Evolutionary conservation across 345 rosid genomes (phyloP).

Genomic region (Citrus maxima): DNA sequence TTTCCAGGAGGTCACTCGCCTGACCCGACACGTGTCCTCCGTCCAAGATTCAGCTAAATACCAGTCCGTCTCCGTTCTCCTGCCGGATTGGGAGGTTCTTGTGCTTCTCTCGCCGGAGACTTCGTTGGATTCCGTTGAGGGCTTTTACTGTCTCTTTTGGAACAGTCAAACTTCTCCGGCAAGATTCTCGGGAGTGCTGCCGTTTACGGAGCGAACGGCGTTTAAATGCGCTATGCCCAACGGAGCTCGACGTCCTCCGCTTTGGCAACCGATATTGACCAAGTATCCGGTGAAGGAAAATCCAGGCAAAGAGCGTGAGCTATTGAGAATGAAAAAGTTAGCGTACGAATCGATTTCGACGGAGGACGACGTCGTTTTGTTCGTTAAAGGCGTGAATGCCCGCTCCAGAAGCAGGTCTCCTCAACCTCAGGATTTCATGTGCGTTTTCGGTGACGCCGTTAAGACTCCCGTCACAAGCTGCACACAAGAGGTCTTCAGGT

Average conservation of each 20-base stretch:
- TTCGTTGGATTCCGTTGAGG: not conserved
- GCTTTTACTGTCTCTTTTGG: constrained; percentile 53
- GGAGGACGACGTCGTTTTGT: constrained; percentile 63
- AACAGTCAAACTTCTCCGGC: constrained; percentile 53
- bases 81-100: constrained; percentile 78
- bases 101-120: constrained; percentile 37
- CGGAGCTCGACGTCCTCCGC: constrained; percentile 41
- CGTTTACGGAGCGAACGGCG: constrained; percentile 43
- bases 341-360: constrained; percentile 77
- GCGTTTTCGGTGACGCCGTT: constrained; percentile 61
- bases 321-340: constrained; percentile 48
- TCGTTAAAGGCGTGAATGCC: constrained; percentile 72
- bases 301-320: constrained; percentile 14
- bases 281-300: constrained; percentile 13
- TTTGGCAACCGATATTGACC: constrained; percentile 48
- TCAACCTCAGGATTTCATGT: constrained; percentile 37
- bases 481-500: constrained; percentile 79
- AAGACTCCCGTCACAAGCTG: constrained; percentile 73
- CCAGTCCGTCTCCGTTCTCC: constrained; percentile 46
- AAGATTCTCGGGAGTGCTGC: constrained; percentile 41
- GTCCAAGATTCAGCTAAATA: not conserved
- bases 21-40: not conserved
- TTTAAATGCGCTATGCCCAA: constrained; percentile 62
- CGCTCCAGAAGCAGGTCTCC: constrained; percentile 52
- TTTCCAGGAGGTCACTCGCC: not conserved